Percentiles rank a stretch among this genome's conserved stretches.
phyloP scores from a whole-genome alignment of 257 asterid species.

The Petunia secreta region DNA sequence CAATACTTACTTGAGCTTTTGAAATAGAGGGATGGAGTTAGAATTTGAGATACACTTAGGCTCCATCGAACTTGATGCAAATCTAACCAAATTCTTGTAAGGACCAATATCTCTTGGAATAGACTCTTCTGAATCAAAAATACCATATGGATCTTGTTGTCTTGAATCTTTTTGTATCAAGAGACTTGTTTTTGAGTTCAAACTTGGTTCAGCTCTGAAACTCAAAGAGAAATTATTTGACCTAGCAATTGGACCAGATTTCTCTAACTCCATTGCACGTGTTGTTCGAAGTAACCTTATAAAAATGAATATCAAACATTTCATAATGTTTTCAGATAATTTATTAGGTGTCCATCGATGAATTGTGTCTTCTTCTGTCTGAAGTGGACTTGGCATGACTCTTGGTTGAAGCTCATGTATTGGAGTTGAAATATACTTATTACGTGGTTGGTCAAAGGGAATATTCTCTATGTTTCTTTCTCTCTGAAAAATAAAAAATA shows the following conservation, averaged over 20 bases:
- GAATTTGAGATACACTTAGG: constrained; percentile 69
- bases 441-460: constrained; percentile 33
- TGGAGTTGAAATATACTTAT: constrained; percentile 46
- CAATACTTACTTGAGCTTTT: constrained; percentile 66
- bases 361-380: constrained; percentile 63
- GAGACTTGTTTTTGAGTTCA: constrained; percentile 38
- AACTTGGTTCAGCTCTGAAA: constrained; percentile 69
- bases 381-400: constrained; percentile 48
- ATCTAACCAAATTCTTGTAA: constrained; percentile 74
- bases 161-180: constrained; percentile 64
- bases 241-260: constrained; percentile 68
- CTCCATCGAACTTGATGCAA: constrained; percentile 70
- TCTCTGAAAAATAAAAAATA: constrained; percentile 46
- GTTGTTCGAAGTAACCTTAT: constrained; percentile 79
- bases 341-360: constrained; percentile 84
- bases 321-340: constrained; percentile 84
- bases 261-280: constrained; percentile 77
- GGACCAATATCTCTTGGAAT: constrained; percentile 78
- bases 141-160: constrained; percentile 93
- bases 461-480: constrained; percentile 47
- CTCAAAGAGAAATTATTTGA: constrained; percentile 66
- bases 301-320: constrained; percentile 70
- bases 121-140: constrained; percentile 71
- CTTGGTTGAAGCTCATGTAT: constrained; percentile 37
- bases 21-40: constrained; percentile 61